Evolutionary conservation across 2,329 filamentous ascomycete genomes (phyloP).

Genomic region (Scorias spongiosa): DNA sequence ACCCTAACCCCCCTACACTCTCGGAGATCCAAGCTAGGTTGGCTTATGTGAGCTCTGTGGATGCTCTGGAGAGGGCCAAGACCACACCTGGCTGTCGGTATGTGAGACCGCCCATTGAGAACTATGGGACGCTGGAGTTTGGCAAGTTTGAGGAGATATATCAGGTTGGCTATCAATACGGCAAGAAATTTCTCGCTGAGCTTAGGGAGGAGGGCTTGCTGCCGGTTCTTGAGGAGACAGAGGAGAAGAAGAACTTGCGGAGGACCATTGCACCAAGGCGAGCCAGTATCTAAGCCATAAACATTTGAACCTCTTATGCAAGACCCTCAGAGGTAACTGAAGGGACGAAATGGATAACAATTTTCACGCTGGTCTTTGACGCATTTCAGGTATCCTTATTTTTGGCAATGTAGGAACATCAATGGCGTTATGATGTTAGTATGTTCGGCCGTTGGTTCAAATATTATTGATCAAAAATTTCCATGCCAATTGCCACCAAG

Average conservation of each 20-base stretch:
- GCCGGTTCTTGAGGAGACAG: conserved; percentile 37
- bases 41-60: conserved; percentile 87
- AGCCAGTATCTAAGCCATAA: conserved; percentile 26
- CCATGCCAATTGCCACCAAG: too few relatives aligned
- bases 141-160: conserved; percentile 97
- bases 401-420: too few relatives aligned
- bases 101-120: conserved; percentile 88
- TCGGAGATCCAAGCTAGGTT: conserved; percentile 91
- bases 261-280: conserved; percentile 37
- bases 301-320: too few relatives aligned
- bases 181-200: conserved; percentile 61
- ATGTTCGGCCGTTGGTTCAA: too few relatives aligned
- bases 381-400: too few relatives aligned
- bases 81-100: conserved; percentile 81
- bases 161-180: conserved; percentile 72
- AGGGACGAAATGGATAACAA: too few relatives aligned
- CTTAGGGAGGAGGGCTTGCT: conserved; percentile 67
- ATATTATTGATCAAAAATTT: too few relatives aligned
- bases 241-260: conserved; percentile 35
- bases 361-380: too few relatives aligned
- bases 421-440: too few relatives aligned
- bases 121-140: conserved; percentile 89
- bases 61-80: conserved; percentile 88
- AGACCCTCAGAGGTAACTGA: too few relatives aligned
- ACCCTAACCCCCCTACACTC: conserved; percentile 83